Percentiles rank a stretch among this genome's conserved stretches.
phyloP scores from a whole-genome alignment of 345 rosid species.

The Salix brachista region DNA sequence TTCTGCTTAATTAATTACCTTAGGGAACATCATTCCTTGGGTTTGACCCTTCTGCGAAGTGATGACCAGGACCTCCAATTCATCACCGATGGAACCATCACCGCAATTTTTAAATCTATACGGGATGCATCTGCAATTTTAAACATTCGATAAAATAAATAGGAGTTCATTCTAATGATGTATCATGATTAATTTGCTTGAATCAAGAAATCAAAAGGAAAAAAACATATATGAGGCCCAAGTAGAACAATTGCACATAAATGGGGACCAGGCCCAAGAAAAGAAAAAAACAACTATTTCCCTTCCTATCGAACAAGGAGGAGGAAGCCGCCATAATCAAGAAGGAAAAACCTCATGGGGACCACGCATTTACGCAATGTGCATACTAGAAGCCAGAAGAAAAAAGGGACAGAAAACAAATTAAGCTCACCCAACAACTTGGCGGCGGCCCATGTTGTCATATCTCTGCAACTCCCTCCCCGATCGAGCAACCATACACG shows the following conservation, averaged over 20 bases:
- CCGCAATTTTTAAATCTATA: constrained; percentile 46
- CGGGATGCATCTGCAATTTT: constrained; percentile 62
- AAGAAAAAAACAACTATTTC: background rate
- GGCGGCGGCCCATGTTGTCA: constrained; percentile 62
- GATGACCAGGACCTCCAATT: constrained; percentile 64
- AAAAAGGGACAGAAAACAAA: background rate
- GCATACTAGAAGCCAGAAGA: background rate
- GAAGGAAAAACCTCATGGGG: background rate
- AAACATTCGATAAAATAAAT: background rate
- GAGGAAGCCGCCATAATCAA: background rate
- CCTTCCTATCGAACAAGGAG: background rate
- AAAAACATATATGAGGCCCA: background rate
- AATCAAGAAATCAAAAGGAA: background rate
- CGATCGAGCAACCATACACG: constrained; percentile 64
- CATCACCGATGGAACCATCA: constrained; percentile 36
- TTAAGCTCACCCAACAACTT: constrained; percentile 69
- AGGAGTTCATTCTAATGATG: background rate
- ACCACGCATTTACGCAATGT: background rate
- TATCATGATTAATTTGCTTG: background rate
- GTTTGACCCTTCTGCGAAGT: constrained; percentile 63
- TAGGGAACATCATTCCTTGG: constrained; percentile 79
- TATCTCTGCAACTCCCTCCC: constrained; percentile 76
- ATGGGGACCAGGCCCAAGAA: background rate
- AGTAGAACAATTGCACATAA: background rate
- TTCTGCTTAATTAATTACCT: constrained; percentile 35